Evolutionary conservation across 2,329 filamentous ascomycete species (phyloP), one percentile per base, ranked within the genome.

Genomic region (Akanthomyces uredinophilus): DNA sequence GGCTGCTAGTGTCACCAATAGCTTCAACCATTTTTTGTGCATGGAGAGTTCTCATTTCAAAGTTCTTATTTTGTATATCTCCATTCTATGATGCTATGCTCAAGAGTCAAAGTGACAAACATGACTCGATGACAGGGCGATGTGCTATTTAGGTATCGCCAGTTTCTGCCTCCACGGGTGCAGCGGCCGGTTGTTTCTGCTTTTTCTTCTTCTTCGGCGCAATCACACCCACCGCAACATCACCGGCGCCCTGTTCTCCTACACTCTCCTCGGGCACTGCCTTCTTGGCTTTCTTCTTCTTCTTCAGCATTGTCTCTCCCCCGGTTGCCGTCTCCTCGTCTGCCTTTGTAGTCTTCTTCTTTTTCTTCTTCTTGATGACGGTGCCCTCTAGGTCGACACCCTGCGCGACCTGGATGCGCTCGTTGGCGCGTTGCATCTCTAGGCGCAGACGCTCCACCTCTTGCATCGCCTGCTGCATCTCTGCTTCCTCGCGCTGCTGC

Each of bases 381-480:
- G 82, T 84, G 1, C 86, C 87, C 69, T 89, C 88, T 3, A 77
- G 80, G 52, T 85, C 81, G 32, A 88, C 84, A n/a, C 87, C 87
- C 68, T 87, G 84, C 24, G 87, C 87, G 22, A 88, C 84, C 67
- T 90, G 83, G 43, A 93, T 87, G 61, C 89, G 79, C 75, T 93
- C 90, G 68, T 88, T 90, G 43, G 87, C 88, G 62, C 90, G 79
- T 75, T 93, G 90, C 92, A 98, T 96, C 75, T 96, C 91, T 62
- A 97, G 79, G 58, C 95, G 82, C 63, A 96, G 78, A 57, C 87
- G 82, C 77, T 98, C 94, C 3, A 99, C 90, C 73, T 97, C 91
- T 72, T 88, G 88, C 80, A 97, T 87, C 10, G 94, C 95, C 69
- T 86, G 87, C 50, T 86, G 87, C 91, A 97, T 96, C 75, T 97